A percentile compares a stretch with the other conserved stretches of the same genome.
Conservation (phyloP, 805 yeast genomes). For the Candida sanyiensis region DNA sequence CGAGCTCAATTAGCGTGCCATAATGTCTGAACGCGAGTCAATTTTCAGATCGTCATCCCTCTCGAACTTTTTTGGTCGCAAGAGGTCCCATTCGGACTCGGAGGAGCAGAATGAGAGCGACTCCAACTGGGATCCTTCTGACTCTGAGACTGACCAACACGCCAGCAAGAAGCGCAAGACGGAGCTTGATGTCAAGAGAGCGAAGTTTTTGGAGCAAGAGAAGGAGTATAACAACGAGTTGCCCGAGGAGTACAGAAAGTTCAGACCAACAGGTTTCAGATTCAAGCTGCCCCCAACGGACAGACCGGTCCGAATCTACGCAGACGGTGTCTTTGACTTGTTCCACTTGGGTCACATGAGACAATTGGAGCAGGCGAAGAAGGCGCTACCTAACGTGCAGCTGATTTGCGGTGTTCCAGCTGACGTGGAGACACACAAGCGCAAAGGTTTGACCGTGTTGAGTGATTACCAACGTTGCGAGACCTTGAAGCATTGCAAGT, state of each 20-base stretch:
- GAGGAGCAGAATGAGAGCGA: slow-evolving; percentile 6
- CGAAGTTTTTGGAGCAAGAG: slow-evolving; percentile 40
- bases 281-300: slow-evolving; percentile 81
- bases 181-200: slow-evolving; percentile 22
- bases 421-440: slow-evolving; percentile 83
- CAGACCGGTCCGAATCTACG: slow-evolving; percentile 88
- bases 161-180: slow-evolving; percentile 22
- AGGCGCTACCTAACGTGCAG: slow-evolving; percentile 76
- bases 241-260: slow-evolving; percentile 67
- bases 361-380: slow-evolving; percentile 94
- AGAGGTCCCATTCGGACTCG: slow-evolving; percentile 7
- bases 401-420: slow-evolving; percentile 90
- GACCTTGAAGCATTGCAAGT: slow-evolving; percentile 84
- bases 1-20: background rate
- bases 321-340: slow-evolving; percentile 96
- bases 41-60: slow-evolving; percentile 10
- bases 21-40: slow-evolving; percentile 7
- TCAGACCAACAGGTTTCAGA: slow-evolving; percentile 71
- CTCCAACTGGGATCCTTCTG: slow-evolving; percentile 2
- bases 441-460: slow-evolving; percentile 90
- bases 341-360: slow-evolving; percentile 98
- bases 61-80: slow-evolving; percentile 8
- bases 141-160: slow-evolving; percentile 7
- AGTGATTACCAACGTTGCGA: slow-evolving; percentile 85
- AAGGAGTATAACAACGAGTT: slow-evolving; percentile 53